phyloP scores from a whole-genome alignment of 2,329 filamentous ascomycete genomes.

The Diaporthe citrichinensis region DNA sequence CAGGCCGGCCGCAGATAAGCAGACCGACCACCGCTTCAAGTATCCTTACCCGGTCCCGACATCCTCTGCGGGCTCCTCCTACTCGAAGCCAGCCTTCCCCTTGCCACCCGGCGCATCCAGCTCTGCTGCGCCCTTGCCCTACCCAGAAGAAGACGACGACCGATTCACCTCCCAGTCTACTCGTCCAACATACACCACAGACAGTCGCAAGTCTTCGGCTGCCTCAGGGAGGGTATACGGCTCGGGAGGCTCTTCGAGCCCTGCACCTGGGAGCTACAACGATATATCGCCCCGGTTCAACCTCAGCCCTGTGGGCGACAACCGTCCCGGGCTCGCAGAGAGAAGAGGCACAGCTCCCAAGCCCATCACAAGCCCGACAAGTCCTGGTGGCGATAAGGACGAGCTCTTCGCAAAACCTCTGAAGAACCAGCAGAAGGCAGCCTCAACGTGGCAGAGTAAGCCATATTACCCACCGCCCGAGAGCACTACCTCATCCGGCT shows the following conservation, averaged over 20 bases:
- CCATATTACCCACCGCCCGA: slow-evolving; percentile 74
- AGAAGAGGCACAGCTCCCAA: slow-evolving; percentile 86
- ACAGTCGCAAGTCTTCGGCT: slow-evolving; percentile 52
- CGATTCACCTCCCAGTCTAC: slow-evolving; percentile 54
- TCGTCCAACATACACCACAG: slow-evolving; percentile 61
- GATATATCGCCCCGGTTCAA: slow-evolving; percentile 69
- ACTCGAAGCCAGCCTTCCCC: slow-evolving; percentile 71
- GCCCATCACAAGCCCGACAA: slow-evolving; percentile 85
- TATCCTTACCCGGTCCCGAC: slow-evolving; percentile 63
- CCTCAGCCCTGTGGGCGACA: slow-evolving; percentile 68
- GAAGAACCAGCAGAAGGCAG: slow-evolving; percentile 59
- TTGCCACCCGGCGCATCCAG: slow-evolving; percentile 78
- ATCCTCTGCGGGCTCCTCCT: slow-evolving; percentile 54
- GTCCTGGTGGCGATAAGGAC: slow-evolving; percentile 81
- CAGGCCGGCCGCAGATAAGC: slow-evolving; percentile 59
- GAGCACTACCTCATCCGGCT: slow-evolving; percentile 50
- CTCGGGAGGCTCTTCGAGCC: slow-evolving; percentile 49
- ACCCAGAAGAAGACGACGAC: slow-evolving; percentile 77
- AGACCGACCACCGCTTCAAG: slow-evolving; percentile 61
- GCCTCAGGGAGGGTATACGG: slow-evolving; percentile 52
- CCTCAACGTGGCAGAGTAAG: slow-evolving; percentile 66
- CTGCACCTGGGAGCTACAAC: slow-evolving; percentile 59
- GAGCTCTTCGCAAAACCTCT: slow-evolving; percentile 82
- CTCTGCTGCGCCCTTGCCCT: slow-evolving; percentile 77
- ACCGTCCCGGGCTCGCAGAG: slow-evolving; percentile 80